Evolutionary conservation across 2,329 filamentous ascomycete species (phyloP).

Genomic region (Triangularia setosa): DNA sequence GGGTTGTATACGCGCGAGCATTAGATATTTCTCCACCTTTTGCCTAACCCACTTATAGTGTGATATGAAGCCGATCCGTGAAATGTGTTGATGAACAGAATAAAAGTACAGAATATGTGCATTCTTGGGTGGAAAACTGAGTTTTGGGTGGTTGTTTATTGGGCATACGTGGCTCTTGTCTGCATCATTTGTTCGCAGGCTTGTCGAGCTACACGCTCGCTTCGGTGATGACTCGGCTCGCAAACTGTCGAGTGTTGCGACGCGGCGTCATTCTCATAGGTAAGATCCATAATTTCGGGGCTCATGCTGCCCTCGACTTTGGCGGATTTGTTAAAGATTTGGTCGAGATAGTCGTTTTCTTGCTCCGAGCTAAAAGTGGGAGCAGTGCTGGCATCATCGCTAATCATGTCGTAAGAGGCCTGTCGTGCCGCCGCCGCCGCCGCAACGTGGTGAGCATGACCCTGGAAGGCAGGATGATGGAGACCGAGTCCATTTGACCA

Average conservation of each 20-base stretch:
- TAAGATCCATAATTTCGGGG: slow-evolving; percentile 21
- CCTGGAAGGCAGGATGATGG: slow-evolving; percentile 22
- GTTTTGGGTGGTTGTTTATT: slow-evolving; percentile 12
- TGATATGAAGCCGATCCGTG: background rate
- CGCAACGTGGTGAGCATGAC: slow-evolving; percentile 21
- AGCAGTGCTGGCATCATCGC: slow-evolving; percentile 17
- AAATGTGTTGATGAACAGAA: background rate
- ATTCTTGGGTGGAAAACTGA: background rate
- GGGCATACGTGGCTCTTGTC: slow-evolving; percentile 17
- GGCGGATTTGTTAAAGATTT: slow-evolving; percentile 26
- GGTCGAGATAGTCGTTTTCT: slow-evolving; percentile 31
- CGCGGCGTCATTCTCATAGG: slow-evolving; percentile 15
- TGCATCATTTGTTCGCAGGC: slow-evolving; percentile 35
- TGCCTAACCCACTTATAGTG: background rate
- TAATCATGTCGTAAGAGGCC: slow-evolving; percentile 19
- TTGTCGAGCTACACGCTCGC: slow-evolving; percentile 36
- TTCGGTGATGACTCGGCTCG: slow-evolving; percentile 26
- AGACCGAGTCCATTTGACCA: slow-evolving; percentile 27
- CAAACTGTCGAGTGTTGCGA: background rate
- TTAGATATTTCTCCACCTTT: background rate
- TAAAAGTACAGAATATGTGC: background rate
- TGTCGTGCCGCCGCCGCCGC: slow-evolving; percentile 13
- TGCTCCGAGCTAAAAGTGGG: slow-evolving; percentile 32
- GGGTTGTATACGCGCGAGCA: background rate
- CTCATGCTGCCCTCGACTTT: slow-evolving; percentile 22